Base-by-base conservation (phyloP, 2,329 filamentous ascomycete species). In the Alternaria brassicicola region DNA sequence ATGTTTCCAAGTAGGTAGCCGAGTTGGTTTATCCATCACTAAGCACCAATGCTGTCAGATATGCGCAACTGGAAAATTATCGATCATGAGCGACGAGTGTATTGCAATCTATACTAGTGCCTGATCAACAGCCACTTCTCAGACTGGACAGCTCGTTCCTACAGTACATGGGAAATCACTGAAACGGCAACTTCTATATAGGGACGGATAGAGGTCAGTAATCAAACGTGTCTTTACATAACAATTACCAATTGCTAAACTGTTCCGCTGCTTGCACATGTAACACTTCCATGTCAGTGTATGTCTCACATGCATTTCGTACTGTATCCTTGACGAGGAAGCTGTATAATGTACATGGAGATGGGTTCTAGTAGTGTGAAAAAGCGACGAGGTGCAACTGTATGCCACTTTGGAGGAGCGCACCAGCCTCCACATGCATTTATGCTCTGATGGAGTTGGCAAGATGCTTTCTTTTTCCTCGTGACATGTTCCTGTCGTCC, bases 11-110 rank as follows among this genome's bases (percentile, higher is more conserved):
- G 54, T 53, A 30, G 35, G 50, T 56, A 63, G 26, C 56, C 48
- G 53, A 63, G 38, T 28, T 25, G 12, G 17, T 42, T 15, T 19
- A 21, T 55, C 47, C 47, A 65, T 62, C 63, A 65, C 39, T 63
- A 59, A 65, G 63, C 63, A 63, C 25, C 35, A 36, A 17, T 35
- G 15, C 15, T 35, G 15, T 35, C 33, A 35, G n/a, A n/a, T 6
- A 8, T 12, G 7, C 13, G 33, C 33, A 35, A 35, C 33, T 6
- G 33, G 4, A n/a, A 35, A 35, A 8, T n/a, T n/a, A 15, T 35
- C 4, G 15, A 35, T 15, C 5, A 35, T 35, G 15, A n/a, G 33
- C 15, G 8, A 35, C 7, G 13, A 35, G 33, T n/a, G 15, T n/a
- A 35, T 6, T n/a, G 15, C 0, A 35, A 6, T n/a, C 6, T n/a